phyloP scores from a whole-genome alignment of 208 protist genomes.

The Crithidia sp. region DNA sequence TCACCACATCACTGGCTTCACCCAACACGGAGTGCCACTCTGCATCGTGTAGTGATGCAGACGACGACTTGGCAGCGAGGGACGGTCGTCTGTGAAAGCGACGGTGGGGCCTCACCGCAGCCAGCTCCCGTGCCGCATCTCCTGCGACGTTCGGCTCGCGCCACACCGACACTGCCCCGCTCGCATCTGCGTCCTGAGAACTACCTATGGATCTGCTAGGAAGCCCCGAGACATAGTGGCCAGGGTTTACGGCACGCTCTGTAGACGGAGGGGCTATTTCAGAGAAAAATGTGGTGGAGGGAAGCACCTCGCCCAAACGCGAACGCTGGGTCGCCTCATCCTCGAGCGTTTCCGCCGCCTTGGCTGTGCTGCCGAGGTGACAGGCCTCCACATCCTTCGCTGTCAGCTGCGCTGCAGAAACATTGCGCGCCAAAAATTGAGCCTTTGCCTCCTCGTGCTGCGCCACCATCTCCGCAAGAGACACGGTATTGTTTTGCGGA shows the following conservation, averaged over 20 bases:
- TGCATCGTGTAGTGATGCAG: neutral
- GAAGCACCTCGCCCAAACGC: conserved; percentile 9
- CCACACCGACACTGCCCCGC: neutral
- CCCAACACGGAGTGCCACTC: conserved; percentile 1
- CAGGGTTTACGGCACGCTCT: neutral
- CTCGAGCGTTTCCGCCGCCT: neutral
- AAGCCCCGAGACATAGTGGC: no score
- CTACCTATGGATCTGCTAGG: no score
- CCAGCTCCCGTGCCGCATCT: neutral
- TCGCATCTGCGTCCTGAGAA: neutral
- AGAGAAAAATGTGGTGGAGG: conserved; percentile 13
- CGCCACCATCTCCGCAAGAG: conserved; percentile 67
- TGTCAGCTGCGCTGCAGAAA: conserved; percentile 35
- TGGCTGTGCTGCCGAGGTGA: conserved; percentile 28
- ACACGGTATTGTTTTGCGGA: conserved; percentile 74
- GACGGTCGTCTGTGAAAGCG: conserved; percentile 3
- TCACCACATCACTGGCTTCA: neutral
- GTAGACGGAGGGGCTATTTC: conserved; percentile 2
- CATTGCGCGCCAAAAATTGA: conserved; percentile 27
- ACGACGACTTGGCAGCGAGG: conserved; percentile 1
- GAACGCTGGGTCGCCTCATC: conserved; percentile 10
- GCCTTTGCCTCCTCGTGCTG: conserved; percentile 67
- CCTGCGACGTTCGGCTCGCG: neutral
- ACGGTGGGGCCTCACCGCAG: neutral
- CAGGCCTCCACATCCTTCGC: conserved; percentile 45